These are phyloP conservation scores for Metschnikowia similis DNA, from an alignment of 805 yeast species.

Conservation along the genomic window DNA sequence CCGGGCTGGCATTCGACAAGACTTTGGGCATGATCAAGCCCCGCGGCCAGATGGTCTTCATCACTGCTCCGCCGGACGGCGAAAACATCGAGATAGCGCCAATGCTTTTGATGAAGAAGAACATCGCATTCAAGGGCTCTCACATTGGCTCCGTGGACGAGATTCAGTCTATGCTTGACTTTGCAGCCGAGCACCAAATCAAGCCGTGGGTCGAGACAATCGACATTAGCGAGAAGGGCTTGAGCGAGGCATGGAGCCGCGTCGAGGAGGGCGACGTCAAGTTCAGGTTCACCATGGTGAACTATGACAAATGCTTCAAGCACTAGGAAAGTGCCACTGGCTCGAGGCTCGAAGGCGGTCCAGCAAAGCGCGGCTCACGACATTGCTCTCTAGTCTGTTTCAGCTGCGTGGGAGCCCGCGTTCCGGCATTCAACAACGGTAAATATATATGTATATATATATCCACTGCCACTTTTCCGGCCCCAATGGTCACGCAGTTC, in stretches of 20 bases:
- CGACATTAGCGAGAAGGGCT: slow-evolving; percentile 15
- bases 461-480: background rate
- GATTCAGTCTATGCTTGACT: slow-evolving; percentile 16
- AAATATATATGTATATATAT: background rate
- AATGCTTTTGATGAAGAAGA: slow-evolving; percentile 9
- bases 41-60: slow-evolving; percentile 15
- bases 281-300: slow-evolving; percentile 17
- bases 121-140: slow-evolving; percentile 15
- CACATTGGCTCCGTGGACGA: slow-evolving; percentile 15
- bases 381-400: too few relatives aligned
- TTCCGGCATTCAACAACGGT: too few relatives aligned
- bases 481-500: slow-evolving; percentile 8
- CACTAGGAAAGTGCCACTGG: too few relatives aligned
- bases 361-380: too few relatives aligned
- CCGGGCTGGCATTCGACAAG: slow-evolving; percentile 16
- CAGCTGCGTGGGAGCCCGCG: too few relatives aligned
- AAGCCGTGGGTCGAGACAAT: slow-evolving; percentile 18
- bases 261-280: slow-evolving; percentile 15
- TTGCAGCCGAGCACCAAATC: slow-evolving; percentile 17
- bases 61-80: slow-evolving; percentile 14
- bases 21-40: slow-evolving; percentile 13
- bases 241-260: slow-evolving; percentile 15
- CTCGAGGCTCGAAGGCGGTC: too few relatives aligned
- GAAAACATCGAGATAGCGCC: slow-evolving; percentile 12
- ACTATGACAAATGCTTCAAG: slow-evolving; percentile 17